Percentiles rank a stretch among this genome's conserved stretches.
phyloP scores from a whole-genome alignment of 495 filamentous ascomycete species.

The Penicillium pancosmium region DNA sequence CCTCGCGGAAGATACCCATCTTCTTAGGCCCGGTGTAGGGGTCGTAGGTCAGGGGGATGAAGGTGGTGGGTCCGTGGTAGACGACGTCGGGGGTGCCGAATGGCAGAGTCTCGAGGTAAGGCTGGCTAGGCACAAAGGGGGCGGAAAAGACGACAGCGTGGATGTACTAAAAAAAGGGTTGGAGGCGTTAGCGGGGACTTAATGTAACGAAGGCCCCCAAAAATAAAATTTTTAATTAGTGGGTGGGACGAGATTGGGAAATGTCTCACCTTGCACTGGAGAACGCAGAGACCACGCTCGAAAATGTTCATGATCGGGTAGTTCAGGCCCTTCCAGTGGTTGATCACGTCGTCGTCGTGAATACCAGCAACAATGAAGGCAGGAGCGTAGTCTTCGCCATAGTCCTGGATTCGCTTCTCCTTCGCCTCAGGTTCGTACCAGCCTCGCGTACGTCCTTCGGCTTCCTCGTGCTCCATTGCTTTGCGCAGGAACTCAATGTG shows the following conservation, averaged over 20 bases:
- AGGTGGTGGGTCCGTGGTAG: conserved; percentile 93
- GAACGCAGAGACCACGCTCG: conserved; percentile 91
- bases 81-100: conserved; percentile 76
- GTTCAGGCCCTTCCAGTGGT: conserved; percentile 93
- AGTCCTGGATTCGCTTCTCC: conserved; percentile 60
- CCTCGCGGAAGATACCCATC: conserved; percentile 77
- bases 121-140: conserved; percentile 76
- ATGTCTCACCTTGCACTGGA: conserved; percentile 80
- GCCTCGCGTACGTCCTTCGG: conserved; percentile 61
- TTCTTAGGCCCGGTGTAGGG: conserved; percentile 78
- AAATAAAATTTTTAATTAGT: background rate
- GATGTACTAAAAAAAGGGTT: conserved; percentile 63
- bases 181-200: conserved; percentile 7
- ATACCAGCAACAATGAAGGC: conserved; percentile 88
- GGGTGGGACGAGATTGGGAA: background rate
- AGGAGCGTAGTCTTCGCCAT: conserved; percentile 72
- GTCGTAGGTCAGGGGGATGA: conserved; percentile 85
- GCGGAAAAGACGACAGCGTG: conserved; percentile 85
- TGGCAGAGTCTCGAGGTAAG: conserved; percentile 75
- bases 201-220: conserved; percentile 13
- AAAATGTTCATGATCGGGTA: conserved; percentile 99
- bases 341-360: conserved; percentile 93
- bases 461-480: conserved; percentile 71
- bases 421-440: conserved; percentile 71
- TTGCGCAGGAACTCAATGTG: conserved; percentile 91